Evolutionary conservation across 768 basidiomycete species (phyloP).

Genomic region (Clathrus columnatus): DNA sequence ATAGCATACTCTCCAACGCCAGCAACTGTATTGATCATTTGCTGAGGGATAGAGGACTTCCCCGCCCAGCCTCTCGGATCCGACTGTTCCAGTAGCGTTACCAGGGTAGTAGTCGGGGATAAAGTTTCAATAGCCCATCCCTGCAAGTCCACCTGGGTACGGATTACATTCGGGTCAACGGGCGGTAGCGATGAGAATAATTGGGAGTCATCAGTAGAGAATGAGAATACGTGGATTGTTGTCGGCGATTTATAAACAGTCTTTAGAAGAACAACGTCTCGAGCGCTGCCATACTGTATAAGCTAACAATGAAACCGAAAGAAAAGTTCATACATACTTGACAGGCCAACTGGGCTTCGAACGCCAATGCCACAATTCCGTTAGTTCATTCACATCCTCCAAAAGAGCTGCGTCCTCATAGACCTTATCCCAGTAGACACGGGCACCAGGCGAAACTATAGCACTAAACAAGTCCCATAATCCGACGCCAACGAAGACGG

Average conservation of each 20-base stretch:
- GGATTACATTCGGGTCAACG: constrained; percentile 69
- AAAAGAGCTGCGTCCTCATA: constrained; percentile 80
- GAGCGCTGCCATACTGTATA: constrained; percentile 44
- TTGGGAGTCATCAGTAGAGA: constrained; percentile 84
- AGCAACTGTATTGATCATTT: constrained; percentile 83
- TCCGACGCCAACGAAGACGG: constrained; percentile 91
- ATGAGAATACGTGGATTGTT: constrained; percentile 90
- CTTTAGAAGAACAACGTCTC: constrained; percentile 84
- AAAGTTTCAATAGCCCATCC: constrained; percentile 96
- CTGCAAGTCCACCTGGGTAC: constrained; percentile 95
- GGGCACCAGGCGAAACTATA: constrained; percentile 78
- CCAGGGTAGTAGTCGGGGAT: constrained; percentile 88
- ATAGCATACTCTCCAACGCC: constrained; percentile 95
- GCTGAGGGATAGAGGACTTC: constrained; percentile 87
- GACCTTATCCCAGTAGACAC: constrained; percentile 80
- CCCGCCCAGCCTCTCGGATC: constrained; percentile 97
- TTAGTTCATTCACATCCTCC: constrained; percentile 85
- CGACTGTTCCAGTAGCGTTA: constrained; percentile 91
- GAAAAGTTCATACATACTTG: constrained; percentile 45
- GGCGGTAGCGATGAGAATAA: constrained; percentile 70
- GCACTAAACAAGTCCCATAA: constrained; percentile 92
- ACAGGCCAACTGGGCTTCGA: constrained; percentile 91
- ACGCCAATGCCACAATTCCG: constrained; percentile 90
- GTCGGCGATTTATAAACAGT: constrained; percentile 97
- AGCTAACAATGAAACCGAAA: not conserved